Percentiles rank a stretch among this genome's conserved stretches.
These are phyloP conservation scores for Beauveria medogensis DNA, from an alignment of 2,329 filamentous ascomycete species.

Conservation along the genomic window DNA sequence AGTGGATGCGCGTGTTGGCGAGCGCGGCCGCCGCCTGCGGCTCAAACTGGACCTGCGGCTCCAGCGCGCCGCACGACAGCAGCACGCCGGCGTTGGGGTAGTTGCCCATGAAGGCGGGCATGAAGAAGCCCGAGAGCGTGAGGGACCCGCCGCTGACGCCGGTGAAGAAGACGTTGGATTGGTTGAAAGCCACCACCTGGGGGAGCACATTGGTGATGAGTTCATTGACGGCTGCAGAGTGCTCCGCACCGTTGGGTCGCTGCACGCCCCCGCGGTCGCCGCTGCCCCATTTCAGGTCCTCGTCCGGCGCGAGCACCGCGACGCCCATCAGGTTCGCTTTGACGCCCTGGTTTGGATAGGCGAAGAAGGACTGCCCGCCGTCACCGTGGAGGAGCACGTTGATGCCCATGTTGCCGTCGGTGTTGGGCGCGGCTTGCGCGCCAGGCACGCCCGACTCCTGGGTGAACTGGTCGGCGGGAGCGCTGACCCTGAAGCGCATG, in stretches of 20 bases:
- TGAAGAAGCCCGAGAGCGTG: slow-evolving; percentile 47
- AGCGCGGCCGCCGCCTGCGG: slow-evolving; percentile 32
- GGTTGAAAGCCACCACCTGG: slow-evolving; percentile 45
- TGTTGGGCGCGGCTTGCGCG: slow-evolving; percentile 23
- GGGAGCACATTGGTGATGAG: slow-evolving; percentile 42
- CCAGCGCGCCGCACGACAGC: slow-evolving; percentile 47
- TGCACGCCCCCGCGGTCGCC: slow-evolving; percentile 36
- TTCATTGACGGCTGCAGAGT: slow-evolving; percentile 47
- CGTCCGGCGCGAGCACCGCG: slow-evolving; percentile 44
- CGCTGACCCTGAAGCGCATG: slow-evolving; percentile 49
- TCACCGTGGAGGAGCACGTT: slow-evolving; percentile 54
- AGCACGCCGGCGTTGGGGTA: slow-evolving; percentile 43
- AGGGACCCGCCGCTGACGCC: slow-evolving; percentile 48
- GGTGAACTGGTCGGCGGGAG: slow-evolving; percentile 46
- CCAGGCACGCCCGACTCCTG: slow-evolving; percentile 40
- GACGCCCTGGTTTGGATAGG: slow-evolving; percentile 48
- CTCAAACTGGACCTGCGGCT: slow-evolving; percentile 43
- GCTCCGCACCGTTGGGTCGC: slow-evolving; percentile 46
- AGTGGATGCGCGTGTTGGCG: slow-evolving; percentile 43
- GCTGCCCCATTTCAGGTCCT: slow-evolving; percentile 51
- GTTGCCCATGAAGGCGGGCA: slow-evolving; percentile 46
- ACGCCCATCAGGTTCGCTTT: slow-evolving; percentile 43
- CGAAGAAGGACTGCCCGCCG: slow-evolving; percentile 51
- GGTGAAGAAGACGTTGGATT: slow-evolving; percentile 45
- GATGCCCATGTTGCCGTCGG: slow-evolving; percentile 34